Conservation (phyloP, 1,284 basidiomycete genomes). For the Crepidotus sp. region DNA sequence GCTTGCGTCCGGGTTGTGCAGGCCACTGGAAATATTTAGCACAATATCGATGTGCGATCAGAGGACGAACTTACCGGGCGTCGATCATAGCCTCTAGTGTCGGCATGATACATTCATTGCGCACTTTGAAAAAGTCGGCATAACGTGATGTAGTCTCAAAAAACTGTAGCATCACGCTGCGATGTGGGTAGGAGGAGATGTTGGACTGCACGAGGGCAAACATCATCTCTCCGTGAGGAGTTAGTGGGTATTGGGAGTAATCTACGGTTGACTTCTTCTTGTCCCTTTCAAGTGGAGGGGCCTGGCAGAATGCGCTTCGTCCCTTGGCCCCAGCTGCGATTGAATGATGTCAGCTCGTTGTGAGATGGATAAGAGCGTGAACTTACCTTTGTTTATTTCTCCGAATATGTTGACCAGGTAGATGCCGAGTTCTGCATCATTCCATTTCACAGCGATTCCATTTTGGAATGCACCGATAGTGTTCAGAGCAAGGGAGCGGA, state of each 20-base stretch:
- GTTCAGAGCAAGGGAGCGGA: conserved; percentile 62
- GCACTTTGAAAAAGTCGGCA: conserved; percentile 92
- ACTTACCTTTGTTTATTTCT: conserved; percentile 75
- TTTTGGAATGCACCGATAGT: conserved; percentile 64
- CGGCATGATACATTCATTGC: conserved; percentile 78
- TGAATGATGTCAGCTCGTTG: not conserved
- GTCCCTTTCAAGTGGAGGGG: conserved; percentile 57
- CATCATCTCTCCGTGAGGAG: conserved; percentile 86
- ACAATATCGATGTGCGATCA: not conserved
- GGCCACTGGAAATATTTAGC: conserved; percentile 50
- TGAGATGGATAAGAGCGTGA: not conserved
- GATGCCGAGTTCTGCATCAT: conserved; percentile 88
- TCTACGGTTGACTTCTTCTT: conserved; percentile 60
- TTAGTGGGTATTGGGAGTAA: conserved; percentile 82
- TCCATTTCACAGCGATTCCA: conserved; percentile 71
- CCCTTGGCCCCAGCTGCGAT: conserved; percentile 60
- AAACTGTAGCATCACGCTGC: conserved; percentile 85
- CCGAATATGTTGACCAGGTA: conserved; percentile 92
- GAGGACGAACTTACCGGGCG: conserved; percentile 45
- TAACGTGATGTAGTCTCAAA: conserved; percentile 93
- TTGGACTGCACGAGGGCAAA: conserved; percentile 78
- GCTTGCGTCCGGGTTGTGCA: conserved; percentile 71
- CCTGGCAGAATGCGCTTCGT: conserved; percentile 65
- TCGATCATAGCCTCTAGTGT: conserved; percentile 88
- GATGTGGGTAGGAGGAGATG: conserved; percentile 79